Conservation (phyloP, 352 stramenopile species). For the Pythium chondricola region DNA sequence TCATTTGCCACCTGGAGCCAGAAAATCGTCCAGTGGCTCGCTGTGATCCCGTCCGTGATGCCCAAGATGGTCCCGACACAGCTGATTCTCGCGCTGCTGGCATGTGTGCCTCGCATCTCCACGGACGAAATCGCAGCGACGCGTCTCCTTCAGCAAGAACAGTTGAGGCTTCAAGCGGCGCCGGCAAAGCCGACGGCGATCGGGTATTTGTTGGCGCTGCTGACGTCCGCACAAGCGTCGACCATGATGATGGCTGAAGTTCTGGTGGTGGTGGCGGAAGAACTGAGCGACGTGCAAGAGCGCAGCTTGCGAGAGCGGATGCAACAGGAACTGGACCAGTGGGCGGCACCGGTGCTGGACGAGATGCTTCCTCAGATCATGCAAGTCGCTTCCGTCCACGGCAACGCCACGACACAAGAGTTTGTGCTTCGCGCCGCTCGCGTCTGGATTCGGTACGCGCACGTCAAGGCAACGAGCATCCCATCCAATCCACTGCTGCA, state of each 20-base stretch:
- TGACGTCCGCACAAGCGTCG: conserved; percentile 31
- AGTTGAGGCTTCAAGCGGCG: neutral
- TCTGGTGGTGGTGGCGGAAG: conserved; percentile 64
- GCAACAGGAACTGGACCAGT: conserved; percentile 54
- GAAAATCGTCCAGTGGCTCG: conserved; percentile 57
- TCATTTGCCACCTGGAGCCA: conserved; percentile 35
- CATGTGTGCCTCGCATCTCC: conserved; percentile 44
- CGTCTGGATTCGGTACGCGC: conserved; percentile 61
- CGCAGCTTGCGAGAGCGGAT: conserved; percentile 39
- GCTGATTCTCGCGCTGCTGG: conserved; percentile 61
- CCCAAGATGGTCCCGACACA: conserved; percentile 72
- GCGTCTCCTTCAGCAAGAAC: conserved; percentile 7
- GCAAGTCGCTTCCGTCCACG: conserved; percentile 36
- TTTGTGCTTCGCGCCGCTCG: conserved; percentile 52
- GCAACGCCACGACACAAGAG: conserved; percentile 30
- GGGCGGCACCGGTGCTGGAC: conserved; percentile 50
- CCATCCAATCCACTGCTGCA: conserved; percentile 65
- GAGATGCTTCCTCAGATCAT: conserved; percentile 69
- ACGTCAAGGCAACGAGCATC: conserved; percentile 31
- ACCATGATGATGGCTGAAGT: conserved; percentile 41
- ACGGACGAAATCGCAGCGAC: conserved; percentile 21
- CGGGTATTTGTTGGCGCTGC: conserved; percentile 47
- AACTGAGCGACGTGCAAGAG: conserved; percentile 49
- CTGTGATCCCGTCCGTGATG: conserved; percentile 18
- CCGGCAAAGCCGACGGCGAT: conserved; percentile 25